Percentiles rank a stretch among this genome's conserved stretches.
Evolutionary conservation across 2,329 filamentous ascomycete genomes (phyloP).

Genomic region (Curvularia sp.): DNA sequence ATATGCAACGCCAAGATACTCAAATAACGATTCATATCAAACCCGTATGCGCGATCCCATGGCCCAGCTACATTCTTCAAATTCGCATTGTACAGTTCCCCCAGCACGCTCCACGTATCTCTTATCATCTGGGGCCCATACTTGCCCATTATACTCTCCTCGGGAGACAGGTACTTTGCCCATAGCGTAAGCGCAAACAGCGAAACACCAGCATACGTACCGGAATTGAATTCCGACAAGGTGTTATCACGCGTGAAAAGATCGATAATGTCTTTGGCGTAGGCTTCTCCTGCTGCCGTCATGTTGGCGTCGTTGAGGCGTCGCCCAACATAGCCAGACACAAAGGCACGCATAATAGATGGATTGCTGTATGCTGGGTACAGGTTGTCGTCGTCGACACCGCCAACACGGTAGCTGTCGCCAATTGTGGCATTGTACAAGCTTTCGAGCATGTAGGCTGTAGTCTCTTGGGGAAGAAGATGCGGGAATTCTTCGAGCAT

Average conservation of each 20-base stretch:
- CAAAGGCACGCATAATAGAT: slow-evolving; percentile 68
- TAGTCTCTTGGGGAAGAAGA: slow-evolving; percentile 53
- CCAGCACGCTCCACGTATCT: slow-evolving; percentile 62
- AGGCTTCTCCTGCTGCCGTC: slow-evolving; percentile 63
- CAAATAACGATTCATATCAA: slow-evolving; percentile 69
- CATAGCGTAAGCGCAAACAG: slow-evolving; percentile 66
- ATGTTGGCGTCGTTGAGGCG: slow-evolving; percentile 64
- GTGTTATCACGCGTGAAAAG: slow-evolving; percentile 65
- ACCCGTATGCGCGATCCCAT: slow-evolving; percentile 70
- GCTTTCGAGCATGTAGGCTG: slow-evolving; percentile 59
- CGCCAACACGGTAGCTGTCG: slow-evolving; percentile 68
- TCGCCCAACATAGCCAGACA: slow-evolving; percentile 66
- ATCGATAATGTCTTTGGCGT: slow-evolving; percentile 63
- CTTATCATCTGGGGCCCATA: slow-evolving; percentile 61
- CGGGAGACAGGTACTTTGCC: slow-evolving; percentile 63
- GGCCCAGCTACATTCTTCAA: slow-evolving; percentile 69
- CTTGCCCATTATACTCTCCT: slow-evolving; percentile 61
- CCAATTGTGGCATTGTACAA: slow-evolving; percentile 64
- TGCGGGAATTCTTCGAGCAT: slow-evolving; percentile 65
- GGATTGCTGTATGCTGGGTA: slow-evolving; percentile 69
- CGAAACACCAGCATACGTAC: slow-evolving; percentile 69
- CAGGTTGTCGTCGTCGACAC: slow-evolving; percentile 66
- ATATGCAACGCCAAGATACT: slow-evolving; percentile 66
- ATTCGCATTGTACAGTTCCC: slow-evolving; percentile 64
- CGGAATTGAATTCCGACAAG: slow-evolving; percentile 68